phyloP scores from a whole-genome alignment of 202 grass and related monocot genomes.

The Schoenoplectus tabernaemontani region DNA sequence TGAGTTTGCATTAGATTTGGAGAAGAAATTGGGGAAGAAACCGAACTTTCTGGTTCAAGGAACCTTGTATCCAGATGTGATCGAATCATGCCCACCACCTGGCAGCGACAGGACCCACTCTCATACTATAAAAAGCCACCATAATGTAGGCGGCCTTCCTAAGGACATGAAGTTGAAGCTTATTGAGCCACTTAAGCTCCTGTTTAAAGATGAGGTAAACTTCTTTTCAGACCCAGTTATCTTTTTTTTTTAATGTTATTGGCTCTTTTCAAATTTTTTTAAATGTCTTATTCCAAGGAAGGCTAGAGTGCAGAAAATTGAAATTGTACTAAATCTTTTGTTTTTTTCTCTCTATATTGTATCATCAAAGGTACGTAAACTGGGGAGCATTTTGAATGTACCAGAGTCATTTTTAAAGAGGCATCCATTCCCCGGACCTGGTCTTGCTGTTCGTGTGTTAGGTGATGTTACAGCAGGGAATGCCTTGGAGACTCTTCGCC shows the following conservation, averaged over 20 bases:
- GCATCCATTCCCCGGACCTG: constrained; percentile 85
- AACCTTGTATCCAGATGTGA: constrained; percentile 88
- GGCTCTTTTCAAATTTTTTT: not conserved
- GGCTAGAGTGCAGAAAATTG: not conserved
- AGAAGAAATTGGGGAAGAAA: constrained; percentile 44
- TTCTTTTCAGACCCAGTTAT: not conserved
- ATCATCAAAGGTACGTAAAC: constrained; percentile 51
- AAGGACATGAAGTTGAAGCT: constrained; percentile 84
- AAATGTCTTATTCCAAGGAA: not conserved
- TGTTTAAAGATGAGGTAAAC: constrained; percentile 87
- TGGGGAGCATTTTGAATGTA: constrained; percentile 77
- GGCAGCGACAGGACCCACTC: constrained; percentile 76
- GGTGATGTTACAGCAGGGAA: constrained; percentile 88
- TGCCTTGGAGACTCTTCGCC: constrained; percentile 77
- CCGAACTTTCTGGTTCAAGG: constrained; percentile 75
- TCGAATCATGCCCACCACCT: constrained; percentile 83
- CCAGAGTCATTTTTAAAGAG: constrained; percentile 85
- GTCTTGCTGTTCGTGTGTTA: constrained; percentile 78
- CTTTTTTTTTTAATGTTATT: not conserved
- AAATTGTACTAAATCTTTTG: not conserved
- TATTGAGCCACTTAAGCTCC: constrained; percentile 78
- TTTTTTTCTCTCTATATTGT: constrained; percentile 5
- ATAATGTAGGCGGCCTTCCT: constrained; percentile 87
- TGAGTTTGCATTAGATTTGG: constrained; percentile 66
- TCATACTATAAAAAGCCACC: constrained; percentile 92